These are phyloP conservation scores for Apiospora koreana DNA, from an alignment of 2,329 filamentous ascomycete genomes.

Conservation along the genomic window DNA sequence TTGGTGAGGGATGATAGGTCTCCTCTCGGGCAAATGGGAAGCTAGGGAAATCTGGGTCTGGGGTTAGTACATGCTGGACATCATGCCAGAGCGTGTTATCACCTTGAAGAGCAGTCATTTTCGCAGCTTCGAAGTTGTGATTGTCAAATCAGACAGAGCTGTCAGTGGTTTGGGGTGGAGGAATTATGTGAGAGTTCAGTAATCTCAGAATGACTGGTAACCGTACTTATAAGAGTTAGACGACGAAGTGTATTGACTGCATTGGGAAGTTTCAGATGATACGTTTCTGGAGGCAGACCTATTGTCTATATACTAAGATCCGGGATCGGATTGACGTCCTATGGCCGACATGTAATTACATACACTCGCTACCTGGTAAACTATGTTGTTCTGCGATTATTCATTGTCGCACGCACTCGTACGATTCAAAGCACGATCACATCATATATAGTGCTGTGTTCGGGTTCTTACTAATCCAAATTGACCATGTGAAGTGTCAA, in stretches of 20 bases:
- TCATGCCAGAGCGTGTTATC: not conserved
- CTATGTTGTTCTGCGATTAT: too few relatives aligned
- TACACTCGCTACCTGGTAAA: not conserved
- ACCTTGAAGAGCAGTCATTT: not conserved
- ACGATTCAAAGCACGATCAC: not conserved
- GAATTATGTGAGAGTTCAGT: not conserved
- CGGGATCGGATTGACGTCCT: too few relatives aligned
- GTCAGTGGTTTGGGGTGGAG: not conserved
- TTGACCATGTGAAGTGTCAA: not conserved
- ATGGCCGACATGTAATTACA: not conserved
- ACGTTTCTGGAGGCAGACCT: not conserved
- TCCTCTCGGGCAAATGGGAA: slow-evolving; percentile 18
- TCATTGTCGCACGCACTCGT: not conserved
- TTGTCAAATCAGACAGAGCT: not conserved
- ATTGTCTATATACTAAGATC: not conserved
- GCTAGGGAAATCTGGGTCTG: not conserved
- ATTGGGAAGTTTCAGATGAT: not conserved
- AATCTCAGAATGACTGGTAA: not conserved
- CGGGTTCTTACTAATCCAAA: not conserved
- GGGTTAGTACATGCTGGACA: not conserved
- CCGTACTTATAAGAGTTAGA: not conserved
- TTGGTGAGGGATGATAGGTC: not conserved
- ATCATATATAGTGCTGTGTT: not conserved
- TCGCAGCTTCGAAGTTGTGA: not conserved
- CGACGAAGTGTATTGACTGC: not conserved